Evolutionary conservation across 805 yeast species (phyloP).

Genomic region (Myxozyma mucilagina): DNA sequence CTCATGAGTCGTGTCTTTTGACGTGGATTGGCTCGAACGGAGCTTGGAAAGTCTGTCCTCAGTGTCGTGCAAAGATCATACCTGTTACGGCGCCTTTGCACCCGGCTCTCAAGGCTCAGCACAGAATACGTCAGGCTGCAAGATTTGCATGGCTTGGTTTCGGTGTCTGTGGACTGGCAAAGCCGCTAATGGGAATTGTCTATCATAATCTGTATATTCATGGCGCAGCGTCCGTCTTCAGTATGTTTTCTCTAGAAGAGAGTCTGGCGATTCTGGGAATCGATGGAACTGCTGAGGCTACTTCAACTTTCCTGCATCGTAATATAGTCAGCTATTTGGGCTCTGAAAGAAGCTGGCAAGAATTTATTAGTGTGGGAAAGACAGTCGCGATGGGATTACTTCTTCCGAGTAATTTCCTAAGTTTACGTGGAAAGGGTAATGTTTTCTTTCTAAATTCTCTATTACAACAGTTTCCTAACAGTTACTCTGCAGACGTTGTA

Average conservation of each 20-base stretch:
- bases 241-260: constrained; percentile 35
- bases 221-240: constrained; percentile 36
- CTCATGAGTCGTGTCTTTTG: constrained; percentile 49
- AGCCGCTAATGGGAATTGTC: constrained; percentile 24
- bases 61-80: constrained; percentile 14
- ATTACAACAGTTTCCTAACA: neutral
- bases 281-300: neutral
- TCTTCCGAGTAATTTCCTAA: neutral
- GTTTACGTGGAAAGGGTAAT: neutral
- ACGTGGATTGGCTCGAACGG: constrained; percentile 41
- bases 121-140: constrained; percentile 25
- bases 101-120: constrained; percentile 7
- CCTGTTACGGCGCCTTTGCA: constrained; percentile 12
- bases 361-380: neutral
- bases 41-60: constrained; percentile 21
- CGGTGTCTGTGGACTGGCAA: neutral
- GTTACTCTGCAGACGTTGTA: neutral
- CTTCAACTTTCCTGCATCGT: neutral
- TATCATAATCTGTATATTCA: constrained; percentile 36
- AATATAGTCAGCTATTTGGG: neutral
- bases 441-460: neutral
- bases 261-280: constrained; percentile 5
- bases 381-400: neutral
- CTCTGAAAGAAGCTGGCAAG: neutral
- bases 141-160: constrained; percentile 9